These are phyloP conservation scores for Salix udensis DNA, from an alignment of 345 rosid species.

Conservation along the genomic window DNA sequence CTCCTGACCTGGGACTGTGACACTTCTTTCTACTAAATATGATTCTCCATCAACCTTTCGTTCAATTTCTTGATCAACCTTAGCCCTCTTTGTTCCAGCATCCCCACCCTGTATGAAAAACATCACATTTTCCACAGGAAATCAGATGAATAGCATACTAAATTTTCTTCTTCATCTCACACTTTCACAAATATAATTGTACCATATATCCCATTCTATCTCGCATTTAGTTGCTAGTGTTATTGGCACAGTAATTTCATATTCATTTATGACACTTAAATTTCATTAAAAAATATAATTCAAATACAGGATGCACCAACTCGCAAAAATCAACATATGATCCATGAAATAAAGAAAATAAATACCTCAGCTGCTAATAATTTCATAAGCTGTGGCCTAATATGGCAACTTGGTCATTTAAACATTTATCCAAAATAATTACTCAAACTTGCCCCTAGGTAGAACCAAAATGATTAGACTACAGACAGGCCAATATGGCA, in stretches of 20 bases:
- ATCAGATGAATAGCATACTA: background rate
- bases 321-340: background rate
- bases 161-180: background rate
- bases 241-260: background rate
- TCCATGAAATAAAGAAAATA: background rate
- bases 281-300: background rate
- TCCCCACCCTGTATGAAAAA: constrained; percentile 59
- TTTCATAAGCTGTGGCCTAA: background rate
- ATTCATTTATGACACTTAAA: background rate
- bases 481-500: background rate
- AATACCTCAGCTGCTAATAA: background rate
- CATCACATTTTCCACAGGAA: background rate
- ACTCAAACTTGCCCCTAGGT: background rate
- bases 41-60: constrained; percentile 29
- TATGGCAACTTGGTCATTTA: background rate
- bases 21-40: constrained; percentile 44
- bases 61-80: constrained; percentile 60
- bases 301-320: background rate
- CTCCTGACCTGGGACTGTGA: constrained; percentile 36
- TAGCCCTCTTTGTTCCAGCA: constrained; percentile 61
- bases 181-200: background rate
- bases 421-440: constrained; percentile 1
- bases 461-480: background rate
- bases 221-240: background rate
- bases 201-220: background rate